phyloP scores from a whole-genome alignment of 345 rosid genomes.

The Conringia planisiliqua region DNA sequence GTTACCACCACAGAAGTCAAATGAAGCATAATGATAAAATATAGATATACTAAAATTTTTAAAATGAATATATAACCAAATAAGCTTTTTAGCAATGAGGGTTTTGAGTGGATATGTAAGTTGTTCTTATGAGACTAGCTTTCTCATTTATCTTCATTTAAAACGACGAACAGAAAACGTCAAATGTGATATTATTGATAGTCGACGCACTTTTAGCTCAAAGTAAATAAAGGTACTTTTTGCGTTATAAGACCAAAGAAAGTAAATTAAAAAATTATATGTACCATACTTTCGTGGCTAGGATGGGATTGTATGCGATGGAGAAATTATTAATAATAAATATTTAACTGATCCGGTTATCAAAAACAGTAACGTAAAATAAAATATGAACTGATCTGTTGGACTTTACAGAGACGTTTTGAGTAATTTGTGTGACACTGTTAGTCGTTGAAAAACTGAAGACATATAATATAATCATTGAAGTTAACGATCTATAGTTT shows the following conservation, averaged over 20 bases:
- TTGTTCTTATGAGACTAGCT: conserved; percentile 17
- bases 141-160: conserved; percentile 18
- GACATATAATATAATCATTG: neutral
- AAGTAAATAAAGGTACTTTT: conserved; percentile 30
- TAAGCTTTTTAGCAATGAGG: conserved; percentile 8
- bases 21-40: neutral
- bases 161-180: conserved; percentile 32
- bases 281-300: conserved; percentile 10
- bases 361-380: neutral
- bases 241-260: conserved; percentile 12
- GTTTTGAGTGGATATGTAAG: conserved; percentile 13
- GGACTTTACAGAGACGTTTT: neutral
- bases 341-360: neutral
- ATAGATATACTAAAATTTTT: neutral
- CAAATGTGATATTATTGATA: conserved; percentile 33
- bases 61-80: conserved; percentile 14
- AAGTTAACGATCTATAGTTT: neutral
- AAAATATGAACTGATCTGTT: neutral
- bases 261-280: neutral
- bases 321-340: neutral
- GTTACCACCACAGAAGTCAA: neutral
- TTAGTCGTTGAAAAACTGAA: neutral
- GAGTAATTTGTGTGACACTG: neutral
- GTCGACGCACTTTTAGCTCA: conserved; percentile 6
- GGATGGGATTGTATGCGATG: neutral